These are phyloP conservation scores for Aspergillus haitiensis DNA, from an alignment of 495 filamentous ascomycete species.

Conservation along the genomic window DNA sequence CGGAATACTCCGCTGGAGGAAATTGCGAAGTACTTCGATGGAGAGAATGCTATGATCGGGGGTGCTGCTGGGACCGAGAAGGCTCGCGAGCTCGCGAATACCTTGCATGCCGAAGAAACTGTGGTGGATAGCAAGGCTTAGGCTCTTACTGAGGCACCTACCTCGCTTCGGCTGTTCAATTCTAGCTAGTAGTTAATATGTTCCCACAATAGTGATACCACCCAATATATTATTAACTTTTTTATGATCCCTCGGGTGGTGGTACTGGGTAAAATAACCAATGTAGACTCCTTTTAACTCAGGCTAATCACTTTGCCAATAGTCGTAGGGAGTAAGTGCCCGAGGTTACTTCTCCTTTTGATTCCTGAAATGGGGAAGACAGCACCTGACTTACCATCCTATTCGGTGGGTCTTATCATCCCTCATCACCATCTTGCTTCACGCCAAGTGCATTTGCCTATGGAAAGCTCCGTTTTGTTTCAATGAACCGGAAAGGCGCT, in stretches of 20 bases:
- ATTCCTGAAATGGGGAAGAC: background rate
- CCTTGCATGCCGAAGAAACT: constrained; percentile 12
- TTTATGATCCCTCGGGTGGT: too few relatives aligned
- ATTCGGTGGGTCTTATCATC: background rate
- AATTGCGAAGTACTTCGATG: constrained; percentile 61
- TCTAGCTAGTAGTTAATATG: too few relatives aligned
- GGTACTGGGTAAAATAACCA: too few relatives aligned
- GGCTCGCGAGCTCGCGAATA: constrained; percentile 15
- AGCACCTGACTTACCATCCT: background rate
- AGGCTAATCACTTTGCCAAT: too few relatives aligned
- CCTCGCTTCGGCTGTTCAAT: too few relatives aligned
- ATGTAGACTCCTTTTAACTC: too few relatives aligned
- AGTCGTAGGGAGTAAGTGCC: too few relatives aligned
- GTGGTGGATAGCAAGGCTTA: background rate
- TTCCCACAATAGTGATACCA: too few relatives aligned
- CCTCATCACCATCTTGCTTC: background rate
- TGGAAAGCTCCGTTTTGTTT: background rate
- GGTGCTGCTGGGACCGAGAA: constrained; percentile 31
- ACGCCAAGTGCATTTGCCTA: background rate
- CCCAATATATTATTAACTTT: too few relatives aligned
- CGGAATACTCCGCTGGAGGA: constrained; percentile 65
- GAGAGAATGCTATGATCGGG: constrained; percentile 53
- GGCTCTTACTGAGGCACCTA: background rate
- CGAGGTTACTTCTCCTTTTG: background rate
- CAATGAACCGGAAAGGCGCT: background rate